Percentiles rank a stretch among this genome's conserved stretches.
These are phyloP conservation scores for Lecanosticta acicola DNA, from an alignment of 2,329 filamentous ascomycete genomes.

Conservation along the genomic window DNA sequence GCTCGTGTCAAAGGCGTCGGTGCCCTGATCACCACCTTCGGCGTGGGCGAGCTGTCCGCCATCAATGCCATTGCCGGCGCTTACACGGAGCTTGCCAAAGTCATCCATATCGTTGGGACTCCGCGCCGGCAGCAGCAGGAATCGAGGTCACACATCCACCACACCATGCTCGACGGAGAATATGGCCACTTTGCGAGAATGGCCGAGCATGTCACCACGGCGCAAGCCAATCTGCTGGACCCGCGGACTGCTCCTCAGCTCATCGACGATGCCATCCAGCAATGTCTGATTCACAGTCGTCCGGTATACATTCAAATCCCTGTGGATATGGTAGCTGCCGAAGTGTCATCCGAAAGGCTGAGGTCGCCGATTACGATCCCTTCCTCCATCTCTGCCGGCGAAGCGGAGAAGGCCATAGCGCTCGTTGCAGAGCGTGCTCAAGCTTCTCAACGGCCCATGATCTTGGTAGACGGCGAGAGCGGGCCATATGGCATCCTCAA, in stretches of 20 bases:
- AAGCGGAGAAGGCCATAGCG: constrained; percentile 76
- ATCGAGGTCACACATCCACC: constrained; percentile 4
- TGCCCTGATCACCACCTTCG: constrained; percentile 54
- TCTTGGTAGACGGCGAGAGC: constrained; percentile 69
- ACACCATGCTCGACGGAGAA: constrained; percentile 4
- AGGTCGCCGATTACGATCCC: constrained; percentile 64
- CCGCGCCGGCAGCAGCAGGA: constrained; percentile 1
- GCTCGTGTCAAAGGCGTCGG: constrained; percentile 48
- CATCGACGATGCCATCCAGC: constrained; percentile 70
- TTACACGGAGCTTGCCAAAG: constrained; percentile 39
- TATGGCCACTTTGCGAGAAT: constrained; percentile 3
- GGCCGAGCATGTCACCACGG: constrained; percentile 60
- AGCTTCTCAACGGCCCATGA: constrained; percentile 66
- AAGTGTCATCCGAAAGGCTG: constrained; percentile 68
- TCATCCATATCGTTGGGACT: constrained; percentile 39
- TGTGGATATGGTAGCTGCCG: constrained; percentile 70
- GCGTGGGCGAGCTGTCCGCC: constrained; percentile 49
- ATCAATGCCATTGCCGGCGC: constrained; percentile 42
- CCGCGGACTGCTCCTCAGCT: constrained; percentile 63
- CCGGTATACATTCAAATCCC: constrained; percentile 82
- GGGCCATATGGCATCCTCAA: constrained; percentile 37
- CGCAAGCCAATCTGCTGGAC: constrained; percentile 64
- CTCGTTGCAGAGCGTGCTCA: constrained; percentile 69
- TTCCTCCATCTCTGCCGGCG: constrained; percentile 59
- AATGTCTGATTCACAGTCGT: constrained; percentile 67